Conservation (phyloP, 1,284 basidiomycete species). For the Cystobasidium pallidum region DNA sequence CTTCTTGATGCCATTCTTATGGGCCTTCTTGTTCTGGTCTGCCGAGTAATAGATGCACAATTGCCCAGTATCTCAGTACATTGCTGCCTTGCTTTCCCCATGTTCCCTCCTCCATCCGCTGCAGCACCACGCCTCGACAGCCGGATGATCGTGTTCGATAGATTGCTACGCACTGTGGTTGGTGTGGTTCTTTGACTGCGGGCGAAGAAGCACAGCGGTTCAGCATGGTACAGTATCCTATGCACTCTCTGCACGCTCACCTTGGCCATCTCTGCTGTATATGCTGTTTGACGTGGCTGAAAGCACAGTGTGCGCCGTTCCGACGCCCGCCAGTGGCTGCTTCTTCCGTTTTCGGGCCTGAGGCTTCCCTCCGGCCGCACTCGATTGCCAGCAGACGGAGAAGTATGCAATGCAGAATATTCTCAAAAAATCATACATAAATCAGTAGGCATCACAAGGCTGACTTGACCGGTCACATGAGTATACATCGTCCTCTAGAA, state of each 20-base stretch:
- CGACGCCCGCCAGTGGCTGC: not conserved
- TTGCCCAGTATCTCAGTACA: conserved; percentile 7
- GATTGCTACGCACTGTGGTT: conserved; percentile 34
- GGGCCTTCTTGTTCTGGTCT: conserved; percentile 46
- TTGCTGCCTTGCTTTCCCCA: conserved; percentile 11
- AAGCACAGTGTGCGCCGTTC: not conserved
- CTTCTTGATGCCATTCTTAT: conserved; percentile 44
- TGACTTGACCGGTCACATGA: too few relatives aligned
- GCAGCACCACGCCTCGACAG: not conserved
- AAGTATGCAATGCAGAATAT: conserved; percentile 1
- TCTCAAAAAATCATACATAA: not conserved
- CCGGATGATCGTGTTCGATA: conserved; percentile 2
- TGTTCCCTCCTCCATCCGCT: not conserved
- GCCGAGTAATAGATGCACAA: not conserved
- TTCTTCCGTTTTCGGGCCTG: conserved; percentile 18
- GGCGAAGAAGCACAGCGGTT: conserved; percentile 1
- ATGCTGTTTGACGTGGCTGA: conserved; percentile 28
- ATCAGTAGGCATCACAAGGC: not conserved
- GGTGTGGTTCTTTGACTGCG: conserved; percentile 45
- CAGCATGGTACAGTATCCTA: not conserved
- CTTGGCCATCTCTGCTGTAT: conserved; percentile 40
- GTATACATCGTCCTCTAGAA: too few relatives aligned
- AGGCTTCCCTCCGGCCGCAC: not conserved
- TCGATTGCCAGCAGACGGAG: not conserved
- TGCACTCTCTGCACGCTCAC: conserved; percentile 7